A percentile compares a stretch with the other conserved stretches of the same genome.
Evolutionary conservation across 805 yeast species (phyloP).

Genomic region (Candida germanica): DNA sequence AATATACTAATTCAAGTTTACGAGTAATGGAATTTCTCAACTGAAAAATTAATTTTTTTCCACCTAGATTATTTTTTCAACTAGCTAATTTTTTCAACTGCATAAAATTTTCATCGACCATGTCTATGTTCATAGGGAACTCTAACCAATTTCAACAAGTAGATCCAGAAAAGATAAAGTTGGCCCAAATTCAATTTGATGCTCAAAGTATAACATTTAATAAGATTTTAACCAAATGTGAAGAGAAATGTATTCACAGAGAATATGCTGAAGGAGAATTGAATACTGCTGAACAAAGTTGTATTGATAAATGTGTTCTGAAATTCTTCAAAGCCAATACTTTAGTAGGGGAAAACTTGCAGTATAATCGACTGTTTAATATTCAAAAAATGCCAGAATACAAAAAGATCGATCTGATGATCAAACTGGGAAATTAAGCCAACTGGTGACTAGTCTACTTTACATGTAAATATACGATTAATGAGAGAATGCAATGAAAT

Average conservation of each 20-base stretch:
- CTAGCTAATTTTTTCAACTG: background rate
- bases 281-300: conserved; percentile 77
- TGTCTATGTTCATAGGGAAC: conserved; percentile 64
- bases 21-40: too few relatives aligned
- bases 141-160: conserved; percentile 43
- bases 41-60: too few relatives aligned
- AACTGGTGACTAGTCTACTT: too few relatives aligned
- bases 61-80: too few relatives aligned
- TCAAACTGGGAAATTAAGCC: too few relatives aligned
- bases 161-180: conserved; percentile 55
- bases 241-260: conserved; percentile 75
- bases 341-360: conserved; percentile 53
- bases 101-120: conserved; percentile 19
- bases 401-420: conserved; percentile 21
- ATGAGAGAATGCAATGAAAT: background rate
- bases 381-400: conserved; percentile 38
- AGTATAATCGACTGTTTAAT: conserved; percentile 22
- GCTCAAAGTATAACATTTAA: conserved; percentile 59
- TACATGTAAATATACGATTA: background rate
- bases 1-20: too few relatives aligned
- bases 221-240: conserved; percentile 60
- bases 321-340: conserved; percentile 77
- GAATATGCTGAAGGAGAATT: conserved; percentile 83
- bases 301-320: conserved; percentile 82
- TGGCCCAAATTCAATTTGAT: conserved; percentile 66